Evolutionary conservation across 176 grass and related monocot genomes (phyloP), one percentile per base, ranked within the genome.

Genomic region (Musa schizocarpa): DNA sequence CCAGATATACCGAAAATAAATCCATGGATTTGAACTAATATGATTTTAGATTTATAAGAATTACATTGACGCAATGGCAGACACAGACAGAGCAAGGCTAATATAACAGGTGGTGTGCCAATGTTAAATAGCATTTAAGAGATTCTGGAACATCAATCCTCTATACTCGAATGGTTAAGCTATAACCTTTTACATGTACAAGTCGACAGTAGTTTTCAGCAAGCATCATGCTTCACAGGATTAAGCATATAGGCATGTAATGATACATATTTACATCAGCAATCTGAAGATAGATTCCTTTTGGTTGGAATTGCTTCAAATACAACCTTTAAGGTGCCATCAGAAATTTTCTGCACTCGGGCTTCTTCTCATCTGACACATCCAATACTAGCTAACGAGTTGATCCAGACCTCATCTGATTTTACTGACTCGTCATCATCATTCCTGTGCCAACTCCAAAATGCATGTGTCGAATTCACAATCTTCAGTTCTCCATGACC

Each of bases 391-490:
- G 67, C 69, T 27, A 93, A 76, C 16, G 90, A 98, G 48, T 68
- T 93, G 77, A 98, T 98, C 94, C 94, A 98, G n/a, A 82, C 77
- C 0, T 91, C 85, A 86, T 98, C 94, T 10, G 88, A 88, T 73
- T 81, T 85, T 52, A 98, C 88, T 13, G 84, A 66, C 62, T 98
- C 86, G 25, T 93, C 86, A 0, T 98, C 90, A 48, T 93, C 90
- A 70, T 98, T 98, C 77, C 90, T 85, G 74, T 98, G 94, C 94
- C 94, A 98, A 55, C 88, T 93, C 94, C 94, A 98, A 70, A 85
- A 87, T 29, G 94, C 86, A 80, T 98, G 90, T 0, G 83, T 93
- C 6, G 85, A 84, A 68, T 93, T 98, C 34, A 93, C 12, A 1
- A 98, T 84, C 79, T 82, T 86, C 1, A 98, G 85, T 59, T 98